These are phyloP conservation scores for Gymnopilus junonius DNA, from an alignment of 768 basidiomycete species.

Conservation along the genomic window DNA sequence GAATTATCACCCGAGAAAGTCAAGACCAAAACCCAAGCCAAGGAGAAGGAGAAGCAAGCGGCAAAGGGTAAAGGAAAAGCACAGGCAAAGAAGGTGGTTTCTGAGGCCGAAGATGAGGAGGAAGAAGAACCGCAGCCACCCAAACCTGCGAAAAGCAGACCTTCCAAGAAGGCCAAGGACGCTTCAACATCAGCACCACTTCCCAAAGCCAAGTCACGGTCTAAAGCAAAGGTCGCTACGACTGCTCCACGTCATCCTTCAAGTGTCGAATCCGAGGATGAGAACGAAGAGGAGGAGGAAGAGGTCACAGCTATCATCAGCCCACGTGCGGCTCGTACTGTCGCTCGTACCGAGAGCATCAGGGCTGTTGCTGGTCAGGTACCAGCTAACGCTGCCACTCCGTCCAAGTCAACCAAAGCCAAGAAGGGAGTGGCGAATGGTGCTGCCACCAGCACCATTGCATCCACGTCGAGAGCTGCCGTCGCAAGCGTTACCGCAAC, in stretches of 20 bases:
- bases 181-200: not conserved
- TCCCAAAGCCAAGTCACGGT: constrained; percentile 1
- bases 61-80: constrained; percentile 2
- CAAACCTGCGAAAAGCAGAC: not conserved
- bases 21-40: not conserved
- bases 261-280: constrained; percentile 5
- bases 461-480: not conserved
- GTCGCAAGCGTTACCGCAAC: not conserved
- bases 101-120: constrained; percentile 4
- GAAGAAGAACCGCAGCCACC: not conserved
- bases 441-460: not conserved
- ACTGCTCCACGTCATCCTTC: not conserved
- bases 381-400: constrained; percentile 5
- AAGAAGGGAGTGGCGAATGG: not conserved
- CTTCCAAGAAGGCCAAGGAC: constrained; percentile 10
- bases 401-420: constrained; percentile 8
- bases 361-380: constrained; percentile 28
- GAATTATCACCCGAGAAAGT: constrained; percentile 9
- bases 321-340: constrained; percentile 11
- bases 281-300: constrained; percentile 21
- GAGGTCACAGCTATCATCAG: constrained; percentile 20
- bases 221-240: constrained; percentile 3
- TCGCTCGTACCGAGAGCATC: constrained; percentile 30
- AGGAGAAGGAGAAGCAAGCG: not conserved
- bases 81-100: not conserved